Percentiles rank a stretch among this genome's conserved stretches.
Conservation (phyloP, 352 stramenopile genomes). For the Pythium rhizo-oryzae region DNA sequence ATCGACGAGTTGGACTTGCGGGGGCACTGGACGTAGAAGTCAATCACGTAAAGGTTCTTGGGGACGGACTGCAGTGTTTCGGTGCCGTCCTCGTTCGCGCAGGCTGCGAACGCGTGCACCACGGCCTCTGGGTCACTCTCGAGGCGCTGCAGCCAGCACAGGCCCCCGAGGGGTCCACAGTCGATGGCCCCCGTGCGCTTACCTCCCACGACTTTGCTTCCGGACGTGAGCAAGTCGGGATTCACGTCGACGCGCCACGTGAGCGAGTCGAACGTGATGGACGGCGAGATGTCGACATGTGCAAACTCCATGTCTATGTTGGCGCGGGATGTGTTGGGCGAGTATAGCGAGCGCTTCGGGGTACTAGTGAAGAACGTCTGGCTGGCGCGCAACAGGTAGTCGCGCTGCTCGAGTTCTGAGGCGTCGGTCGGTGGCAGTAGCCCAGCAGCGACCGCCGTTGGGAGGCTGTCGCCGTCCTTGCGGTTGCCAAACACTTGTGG, state of each 20-base stretch:
- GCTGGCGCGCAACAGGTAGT: not conserved
- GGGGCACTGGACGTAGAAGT: not conserved
- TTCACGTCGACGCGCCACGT: not conserved
- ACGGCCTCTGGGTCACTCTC: not conserved
- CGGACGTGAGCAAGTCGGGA: too few relatives aligned
- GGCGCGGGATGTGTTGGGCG: not conserved
- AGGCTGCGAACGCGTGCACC: not conserved
- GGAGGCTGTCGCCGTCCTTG: not conserved
- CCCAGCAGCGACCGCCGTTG: not conserved
- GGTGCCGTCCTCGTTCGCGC: not conserved
- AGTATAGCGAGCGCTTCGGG: not conserved
- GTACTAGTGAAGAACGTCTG: not conserved
- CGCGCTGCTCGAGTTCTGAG: not conserved
- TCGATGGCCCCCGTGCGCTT: too few relatives aligned
- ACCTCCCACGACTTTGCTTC: not conserved
- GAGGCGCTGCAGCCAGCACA: not conserved
- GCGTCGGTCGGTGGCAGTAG: not conserved
- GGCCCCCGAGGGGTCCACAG: not conserved
- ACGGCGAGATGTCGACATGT: not conserved
- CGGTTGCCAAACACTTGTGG: not conserved
- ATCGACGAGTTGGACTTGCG: not conserved
- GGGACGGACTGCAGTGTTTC: not conserved
- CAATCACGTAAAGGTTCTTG: not conserved
- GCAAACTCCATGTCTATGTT: constrained; percentile 1
- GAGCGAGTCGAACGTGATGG: not conserved